Percentiles rank a stretch among this genome's conserved stretches.
phyloP scores from a whole-genome alignment of 2,329 filamentous ascomycete species.

The Pseudocercospora eumusae region DNA sequence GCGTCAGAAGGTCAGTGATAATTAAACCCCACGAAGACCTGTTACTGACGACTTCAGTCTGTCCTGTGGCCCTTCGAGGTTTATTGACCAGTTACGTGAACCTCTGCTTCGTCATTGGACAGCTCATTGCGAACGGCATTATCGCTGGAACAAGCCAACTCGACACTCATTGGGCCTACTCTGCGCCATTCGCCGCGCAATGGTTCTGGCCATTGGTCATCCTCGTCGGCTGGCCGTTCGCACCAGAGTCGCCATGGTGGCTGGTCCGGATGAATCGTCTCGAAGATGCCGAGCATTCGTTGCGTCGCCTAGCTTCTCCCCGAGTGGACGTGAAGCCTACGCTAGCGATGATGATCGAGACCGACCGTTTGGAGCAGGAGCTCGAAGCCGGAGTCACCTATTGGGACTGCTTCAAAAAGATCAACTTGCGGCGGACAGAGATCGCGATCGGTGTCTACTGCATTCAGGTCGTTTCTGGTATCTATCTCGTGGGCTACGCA shows the following conservation, averaged over 20 bases:
- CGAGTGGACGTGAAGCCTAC: slow-evolving; percentile 45
- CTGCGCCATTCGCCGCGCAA: slow-evolving; percentile 49
- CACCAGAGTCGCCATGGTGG: slow-evolving; percentile 45
- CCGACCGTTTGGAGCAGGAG: slow-evolving; percentile 42
- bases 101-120: slow-evolving; percentile 64
- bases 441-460: slow-evolving; percentile 49
- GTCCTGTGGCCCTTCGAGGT: slow-evolving; percentile 59
- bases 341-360: slow-evolving; percentile 46
- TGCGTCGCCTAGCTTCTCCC: slow-evolving; percentile 41
- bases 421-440: slow-evolving; percentile 47
- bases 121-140: slow-evolving; percentile 54
- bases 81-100: slow-evolving; percentile 63
- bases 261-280: slow-evolving; percentile 41
- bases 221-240: slow-evolving; percentile 41
- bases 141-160: slow-evolving; percentile 40
- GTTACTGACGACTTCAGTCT: too few relatives aligned
- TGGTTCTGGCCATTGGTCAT: slow-evolving; percentile 47
- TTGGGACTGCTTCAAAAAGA: slow-evolving; percentile 46
- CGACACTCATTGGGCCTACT: slow-evolving; percentile 46
- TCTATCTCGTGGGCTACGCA: slow-evolving; percentile 47
- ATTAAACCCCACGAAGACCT: too few relatives aligned
- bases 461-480: slow-evolving; percentile 48
- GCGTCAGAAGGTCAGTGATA: too few relatives aligned
- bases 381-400: slow-evolving; percentile 44
- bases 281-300: slow-evolving; percentile 40